Evolutionary conservation across 2,329 filamentous ascomycete species (phyloP), one percentile per base, ranked within the genome.

Genomic region (Stachybotrys chlorohalonatus): DNA sequence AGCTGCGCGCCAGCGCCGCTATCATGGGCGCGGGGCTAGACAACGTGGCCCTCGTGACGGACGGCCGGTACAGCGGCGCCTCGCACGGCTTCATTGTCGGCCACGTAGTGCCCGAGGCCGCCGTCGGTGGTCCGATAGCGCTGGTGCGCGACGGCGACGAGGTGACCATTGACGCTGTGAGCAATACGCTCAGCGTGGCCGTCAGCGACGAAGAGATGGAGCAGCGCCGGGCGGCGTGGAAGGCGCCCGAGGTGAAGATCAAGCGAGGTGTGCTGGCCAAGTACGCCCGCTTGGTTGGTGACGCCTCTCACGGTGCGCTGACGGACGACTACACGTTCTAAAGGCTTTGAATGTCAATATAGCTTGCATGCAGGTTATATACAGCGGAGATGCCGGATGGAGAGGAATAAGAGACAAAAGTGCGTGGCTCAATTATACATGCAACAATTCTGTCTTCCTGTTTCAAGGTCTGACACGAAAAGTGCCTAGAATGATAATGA

Each of bases 61-160:
- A 97, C 67, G 93, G 93, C 0, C 77, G 93, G 49, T 97, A 96
- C 70, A 87, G 83, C 50, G 93, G 93, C 36, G 93, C 91, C 2
- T 88, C 82, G 53, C 92, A 96, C 69, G 91, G 91, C 0, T 96
- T 96, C 70, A 94, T 96, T 64, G 90, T 97, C 15, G 93, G 93
- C 1, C 92, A 96, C 65, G 90, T 96, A 13, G 88, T 89, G 3
- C 93, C 93, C 2, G 93, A 97, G 71, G 93, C 93, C 0, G 90
- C 89, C 1, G 86, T 87, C 1, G 93, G 93, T 15, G 93, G 93
- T 0, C 92, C 93, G 1, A 91, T 97, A 65, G 92, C 88, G 0
- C 74, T 95, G 6, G 89, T 96, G 2, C 68, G 75, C 62, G 81
- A 95, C 63, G 93, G 90, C 2, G 93, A 97, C 70, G 71, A 82